phyloP scores from a whole-genome alignment of 2,329 filamentous ascomycete genomes.

The Trichophyton benhamiae region DNA sequence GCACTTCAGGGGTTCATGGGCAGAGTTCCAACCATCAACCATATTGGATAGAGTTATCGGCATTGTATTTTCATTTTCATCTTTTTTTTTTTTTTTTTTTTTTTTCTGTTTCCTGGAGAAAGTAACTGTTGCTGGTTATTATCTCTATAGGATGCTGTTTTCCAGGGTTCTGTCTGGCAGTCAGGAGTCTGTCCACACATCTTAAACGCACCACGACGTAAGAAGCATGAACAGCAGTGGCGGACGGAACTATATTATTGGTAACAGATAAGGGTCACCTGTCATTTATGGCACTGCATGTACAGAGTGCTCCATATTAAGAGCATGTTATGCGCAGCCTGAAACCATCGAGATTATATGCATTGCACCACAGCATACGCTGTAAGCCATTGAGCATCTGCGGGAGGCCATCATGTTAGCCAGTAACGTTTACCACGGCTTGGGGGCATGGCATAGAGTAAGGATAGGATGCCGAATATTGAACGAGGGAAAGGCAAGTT shows the following conservation, averaged over 20 bases:
- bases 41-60: not conserved
- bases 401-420: not conserved
- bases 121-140: not conserved
- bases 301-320: not conserved
- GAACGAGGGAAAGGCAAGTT: not conserved
- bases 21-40: not conserved
- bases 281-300: slow-evolving; percentile 1
- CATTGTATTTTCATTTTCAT: not conserved
- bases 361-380: slow-evolving; percentile 3
- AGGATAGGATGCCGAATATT: not conserved
- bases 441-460: not conserved
- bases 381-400: not conserved
- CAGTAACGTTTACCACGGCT: not conserved
- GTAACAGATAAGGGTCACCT: slow-evolving; percentile 1
- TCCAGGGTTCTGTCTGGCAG: not conserved
- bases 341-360: not conserved
- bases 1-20: not conserved
- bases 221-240: not conserved
- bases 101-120: not conserved
- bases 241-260: not conserved
- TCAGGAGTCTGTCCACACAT: not conserved
- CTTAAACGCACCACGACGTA: not conserved
- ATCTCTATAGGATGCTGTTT: not conserved
- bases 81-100: too few species aligned
- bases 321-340: not conserved